Conservation (phyloP, 495 filamentous ascomycete species). For the Trichoderma orchidacearum region DNA sequence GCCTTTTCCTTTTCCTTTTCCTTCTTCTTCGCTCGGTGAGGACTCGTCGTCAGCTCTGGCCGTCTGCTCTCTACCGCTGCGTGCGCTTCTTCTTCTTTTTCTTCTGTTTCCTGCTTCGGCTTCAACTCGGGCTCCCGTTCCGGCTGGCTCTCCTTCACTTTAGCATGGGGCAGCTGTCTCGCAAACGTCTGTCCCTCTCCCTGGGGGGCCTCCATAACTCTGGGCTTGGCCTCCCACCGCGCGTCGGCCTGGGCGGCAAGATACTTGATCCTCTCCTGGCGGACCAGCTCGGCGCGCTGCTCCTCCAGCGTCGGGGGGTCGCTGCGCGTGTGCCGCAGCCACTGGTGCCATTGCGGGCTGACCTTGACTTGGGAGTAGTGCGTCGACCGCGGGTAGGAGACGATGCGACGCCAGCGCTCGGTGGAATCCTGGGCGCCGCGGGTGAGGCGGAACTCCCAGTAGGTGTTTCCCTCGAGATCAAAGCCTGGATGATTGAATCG, state of each 20-base stretch:
- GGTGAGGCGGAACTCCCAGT: constrained; percentile 71
- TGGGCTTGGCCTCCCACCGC: constrained; percentile 67
- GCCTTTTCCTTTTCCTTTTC: background rate
- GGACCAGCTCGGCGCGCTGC: constrained; percentile 52
- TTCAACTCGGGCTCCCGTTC: constrained; percentile 5
- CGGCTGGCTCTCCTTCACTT: constrained; percentile 14
- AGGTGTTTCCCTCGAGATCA: constrained; percentile 84
- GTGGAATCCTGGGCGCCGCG: constrained; percentile 30
- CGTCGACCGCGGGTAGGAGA: constrained; percentile 45
- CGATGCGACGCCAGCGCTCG: constrained; percentile 46
- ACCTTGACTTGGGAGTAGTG: constrained; percentile 51
- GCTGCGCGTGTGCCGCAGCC: constrained; percentile 72
- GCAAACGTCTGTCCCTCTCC: too few relatives aligned
- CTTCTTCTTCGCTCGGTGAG: constrained; percentile 8
- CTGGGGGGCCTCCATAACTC: constrained; percentile 13
- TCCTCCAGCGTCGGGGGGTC: constrained; percentile 61
- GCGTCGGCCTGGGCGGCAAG: constrained; percentile 72
- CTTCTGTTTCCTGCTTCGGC: background rate
- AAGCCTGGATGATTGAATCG: constrained; percentile 37
- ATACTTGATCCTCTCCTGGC: constrained; percentile 55
- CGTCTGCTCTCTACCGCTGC: too few relatives aligned
- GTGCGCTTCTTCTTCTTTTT: background rate
- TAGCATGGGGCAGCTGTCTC: too few relatives aligned
- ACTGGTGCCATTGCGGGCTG: constrained; percentile 84
- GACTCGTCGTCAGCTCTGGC: too few relatives aligned